Evolutionary conservation across 2,329 filamentous ascomycete genomes (phyloP).

Genomic region (Ceratocystis colombiana): DNA sequence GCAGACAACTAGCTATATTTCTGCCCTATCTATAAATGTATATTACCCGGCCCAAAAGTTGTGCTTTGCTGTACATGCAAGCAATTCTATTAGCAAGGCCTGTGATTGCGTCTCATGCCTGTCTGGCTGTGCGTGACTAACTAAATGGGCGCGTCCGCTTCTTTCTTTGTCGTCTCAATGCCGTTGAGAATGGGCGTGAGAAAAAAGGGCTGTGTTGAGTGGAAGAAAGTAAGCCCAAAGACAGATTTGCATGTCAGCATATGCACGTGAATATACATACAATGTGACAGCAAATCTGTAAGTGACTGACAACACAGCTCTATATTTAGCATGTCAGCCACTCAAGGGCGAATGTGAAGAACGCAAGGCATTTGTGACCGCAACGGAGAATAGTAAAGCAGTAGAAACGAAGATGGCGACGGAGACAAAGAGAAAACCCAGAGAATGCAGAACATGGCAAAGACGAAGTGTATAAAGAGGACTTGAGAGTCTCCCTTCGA

Average conservation of each 20-base stretch:
- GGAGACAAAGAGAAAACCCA: background rate
- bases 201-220: background rate
- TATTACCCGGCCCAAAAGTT: background rate
- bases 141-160: background rate
- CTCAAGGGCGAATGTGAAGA: background rate
- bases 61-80: background rate
- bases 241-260: background rate
- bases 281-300: background rate
- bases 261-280: background rate
- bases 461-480: conserved; percentile 10
- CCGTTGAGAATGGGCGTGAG: background rate
- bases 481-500: background rate
- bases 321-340: conserved; percentile 1
- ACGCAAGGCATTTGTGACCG: background rate
- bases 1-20: background rate
- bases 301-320: background rate
- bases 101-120: background rate
- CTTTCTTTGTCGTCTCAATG: background rate
- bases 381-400: background rate
- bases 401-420: background rate
- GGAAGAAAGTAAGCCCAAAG: background rate
- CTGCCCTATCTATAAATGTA: background rate
- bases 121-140: background rate
- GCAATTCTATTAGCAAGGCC: background rate
- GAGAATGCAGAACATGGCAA: background rate